phyloP scores from a whole-genome alignment of 345 rosid species.

The Moricandia arvensis region DNA sequence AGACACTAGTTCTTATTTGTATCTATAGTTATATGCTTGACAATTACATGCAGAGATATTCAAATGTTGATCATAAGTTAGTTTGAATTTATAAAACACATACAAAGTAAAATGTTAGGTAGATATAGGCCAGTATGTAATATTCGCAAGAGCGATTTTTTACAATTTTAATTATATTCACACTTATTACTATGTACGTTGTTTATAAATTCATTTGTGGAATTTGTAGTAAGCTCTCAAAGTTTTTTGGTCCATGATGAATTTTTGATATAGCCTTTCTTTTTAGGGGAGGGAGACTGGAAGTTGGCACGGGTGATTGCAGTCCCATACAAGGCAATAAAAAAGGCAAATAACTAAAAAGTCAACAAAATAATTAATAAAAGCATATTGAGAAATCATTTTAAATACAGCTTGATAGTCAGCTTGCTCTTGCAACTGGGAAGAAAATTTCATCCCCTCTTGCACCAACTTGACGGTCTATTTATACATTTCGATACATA shows the following conservation, averaged over 20 bases:
- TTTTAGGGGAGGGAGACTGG: conserved; percentile 14
- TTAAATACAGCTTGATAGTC: neutral
- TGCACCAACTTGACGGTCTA: conserved; percentile 29
- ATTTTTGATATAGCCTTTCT: conserved; percentile 13
- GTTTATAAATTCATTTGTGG: neutral
- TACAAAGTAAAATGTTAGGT: neutral
- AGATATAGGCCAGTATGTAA: neutral
- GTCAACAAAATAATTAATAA: conserved; percentile 34
- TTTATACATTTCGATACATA: neutral
- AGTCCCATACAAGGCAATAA: conserved; percentile 15
- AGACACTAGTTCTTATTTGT: neutral
- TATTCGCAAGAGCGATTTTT: neutral
- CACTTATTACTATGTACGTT: neutral
- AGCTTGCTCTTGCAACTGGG: conserved; percentile 30
- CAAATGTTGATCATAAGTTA: neutral
- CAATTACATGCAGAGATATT: neutral
- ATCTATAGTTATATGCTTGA: neutral
- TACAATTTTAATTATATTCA: neutral
- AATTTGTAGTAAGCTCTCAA: neutral
- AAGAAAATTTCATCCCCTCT: conserved; percentile 27
- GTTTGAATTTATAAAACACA: neutral
- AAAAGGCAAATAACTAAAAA: conserved; percentile 17
- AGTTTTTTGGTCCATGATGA: neutral
- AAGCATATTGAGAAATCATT: neutral
- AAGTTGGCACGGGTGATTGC: conserved; percentile 38